These are phyloP conservation scores for Termitomyces sp. DNA, from an alignment of 1,284 basidiomycete species.

Conservation along the genomic window DNA sequence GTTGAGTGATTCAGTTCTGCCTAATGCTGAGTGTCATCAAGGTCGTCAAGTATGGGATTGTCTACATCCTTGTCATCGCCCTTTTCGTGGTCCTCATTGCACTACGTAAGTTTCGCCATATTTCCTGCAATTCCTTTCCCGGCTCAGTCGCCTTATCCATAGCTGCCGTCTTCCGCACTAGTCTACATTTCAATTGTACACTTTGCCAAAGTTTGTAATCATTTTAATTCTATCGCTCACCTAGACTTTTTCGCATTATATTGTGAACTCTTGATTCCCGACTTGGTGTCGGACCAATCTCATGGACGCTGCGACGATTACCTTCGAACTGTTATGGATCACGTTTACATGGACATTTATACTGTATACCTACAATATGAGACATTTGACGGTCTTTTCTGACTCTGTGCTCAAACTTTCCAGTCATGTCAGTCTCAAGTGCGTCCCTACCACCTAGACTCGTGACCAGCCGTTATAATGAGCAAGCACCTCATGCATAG, in stretches of 20 bases:
- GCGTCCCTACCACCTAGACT: too few species aligned
- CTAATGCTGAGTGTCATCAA: constrained; percentile 21
- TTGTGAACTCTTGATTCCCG: constrained; percentile 15
- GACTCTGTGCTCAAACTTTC: not conserved
- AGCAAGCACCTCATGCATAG: too few species aligned
- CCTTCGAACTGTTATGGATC: constrained; percentile 26
- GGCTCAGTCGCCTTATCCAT: constrained; percentile 13
- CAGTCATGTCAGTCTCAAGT: not conserved
- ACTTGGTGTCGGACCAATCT: constrained; percentile 22
- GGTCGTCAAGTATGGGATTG: constrained; percentile 73
- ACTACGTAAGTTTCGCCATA: constrained; percentile 53
- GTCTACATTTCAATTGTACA: constrained; percentile 56
- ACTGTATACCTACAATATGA: constrained; percentile 32
- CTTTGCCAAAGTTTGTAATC: constrained; percentile 66
- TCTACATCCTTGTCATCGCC: constrained; percentile 72
- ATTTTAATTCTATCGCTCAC: constrained; percentile 24
- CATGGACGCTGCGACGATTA: constrained; percentile 28
- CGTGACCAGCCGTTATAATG: too few species aligned
- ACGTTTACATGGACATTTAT: constrained; percentile 31
- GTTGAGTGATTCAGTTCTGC: constrained; percentile 1
- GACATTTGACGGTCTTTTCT: constrained; percentile 22
- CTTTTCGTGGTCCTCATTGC: constrained; percentile 75
- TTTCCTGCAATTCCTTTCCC: not conserved
- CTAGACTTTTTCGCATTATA: constrained; percentile 15
- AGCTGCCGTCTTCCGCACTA: constrained; percentile 62